Percentiles rank a stretch among this genome's conserved stretches.
phyloP scores from a whole-genome alignment of 73 alveolate species.

The Uronychia binucleata region DNA sequence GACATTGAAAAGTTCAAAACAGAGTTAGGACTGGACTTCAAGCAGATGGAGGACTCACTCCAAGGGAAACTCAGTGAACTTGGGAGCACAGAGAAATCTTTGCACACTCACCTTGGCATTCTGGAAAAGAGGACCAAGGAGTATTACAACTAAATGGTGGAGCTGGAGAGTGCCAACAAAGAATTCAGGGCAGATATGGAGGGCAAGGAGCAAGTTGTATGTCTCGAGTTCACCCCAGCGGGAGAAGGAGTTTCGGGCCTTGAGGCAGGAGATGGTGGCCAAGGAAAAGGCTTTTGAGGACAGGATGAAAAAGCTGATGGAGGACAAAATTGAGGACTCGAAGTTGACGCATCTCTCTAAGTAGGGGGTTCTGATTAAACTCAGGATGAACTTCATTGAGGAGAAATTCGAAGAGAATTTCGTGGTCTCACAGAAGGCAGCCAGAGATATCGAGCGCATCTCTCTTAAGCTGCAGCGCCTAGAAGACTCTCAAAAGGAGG shows the following conservation, averaged over 20 bases:
- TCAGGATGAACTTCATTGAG: background rate
- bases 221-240: too few relatives aligned
- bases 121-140: background rate
- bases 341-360: too few relatives aligned
- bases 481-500: background rate
- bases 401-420: background rate
- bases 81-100: background rate
- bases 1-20: background rate
- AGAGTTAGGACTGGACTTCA: background rate
- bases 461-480: background rate
- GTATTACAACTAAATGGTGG: background rate
- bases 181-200: background rate
- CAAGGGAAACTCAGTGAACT: background rate
- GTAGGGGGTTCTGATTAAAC: too few relatives aligned
- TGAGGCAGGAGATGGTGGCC: background rate
- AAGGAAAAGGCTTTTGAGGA: background rate
- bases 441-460: background rate
- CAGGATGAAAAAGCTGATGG: background rate
- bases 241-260: background rate
- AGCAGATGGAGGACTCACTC: background rate
- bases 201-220: background rate
- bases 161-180: background rate
- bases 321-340: background rate
- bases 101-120: background rate
- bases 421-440: background rate